Conservation (phyloP, 2,329 filamentous ascomycete genomes). For the Venturia oleaginea region DNA sequence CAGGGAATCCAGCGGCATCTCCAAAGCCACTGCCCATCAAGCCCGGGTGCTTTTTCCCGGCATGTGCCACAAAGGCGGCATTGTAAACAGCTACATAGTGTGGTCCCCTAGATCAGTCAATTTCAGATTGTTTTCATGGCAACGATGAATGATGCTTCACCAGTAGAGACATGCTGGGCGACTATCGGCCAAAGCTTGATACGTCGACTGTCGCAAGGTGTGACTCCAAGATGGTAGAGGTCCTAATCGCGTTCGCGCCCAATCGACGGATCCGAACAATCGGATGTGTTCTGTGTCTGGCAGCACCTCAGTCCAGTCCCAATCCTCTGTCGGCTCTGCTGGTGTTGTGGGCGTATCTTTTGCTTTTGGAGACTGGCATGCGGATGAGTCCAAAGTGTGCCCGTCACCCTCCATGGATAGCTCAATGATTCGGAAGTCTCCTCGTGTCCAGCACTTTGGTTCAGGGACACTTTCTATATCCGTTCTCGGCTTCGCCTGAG, state of each 20-base stretch:
- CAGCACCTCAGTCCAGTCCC: neutral
- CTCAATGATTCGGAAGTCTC: too few relatives aligned
- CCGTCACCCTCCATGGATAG: too few relatives aligned
- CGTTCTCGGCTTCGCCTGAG: too few relatives aligned
- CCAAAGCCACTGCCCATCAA: conserved; percentile 14
- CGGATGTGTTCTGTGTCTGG: conserved; percentile 1
- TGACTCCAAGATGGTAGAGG: neutral
- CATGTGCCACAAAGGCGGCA: neutral
- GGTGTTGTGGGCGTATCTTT: too few relatives aligned
- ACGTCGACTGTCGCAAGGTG: neutral
- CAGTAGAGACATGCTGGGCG: conserved; percentile 1
- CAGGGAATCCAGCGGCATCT: conserved; percentile 11
- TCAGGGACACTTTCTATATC: too few relatives aligned
- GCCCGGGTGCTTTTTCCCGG: conserved; percentile 2
- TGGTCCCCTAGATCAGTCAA: conserved; percentile 10
- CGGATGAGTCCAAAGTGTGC: too few relatives aligned
- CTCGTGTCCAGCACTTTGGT: too few relatives aligned
- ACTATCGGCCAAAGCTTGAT: neutral
- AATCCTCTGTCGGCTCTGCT: neutral
- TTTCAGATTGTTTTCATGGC: neutral
- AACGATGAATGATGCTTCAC: neutral
- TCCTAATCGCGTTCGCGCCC: neutral
- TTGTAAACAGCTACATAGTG: neutral
- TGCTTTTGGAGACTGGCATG: too few relatives aligned
- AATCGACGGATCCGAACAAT: neutral